These are phyloP conservation scores for Tylopilus microsporus DNA, from an alignment of 1,284 basidiomycete species.

Conservation along the genomic window DNA sequence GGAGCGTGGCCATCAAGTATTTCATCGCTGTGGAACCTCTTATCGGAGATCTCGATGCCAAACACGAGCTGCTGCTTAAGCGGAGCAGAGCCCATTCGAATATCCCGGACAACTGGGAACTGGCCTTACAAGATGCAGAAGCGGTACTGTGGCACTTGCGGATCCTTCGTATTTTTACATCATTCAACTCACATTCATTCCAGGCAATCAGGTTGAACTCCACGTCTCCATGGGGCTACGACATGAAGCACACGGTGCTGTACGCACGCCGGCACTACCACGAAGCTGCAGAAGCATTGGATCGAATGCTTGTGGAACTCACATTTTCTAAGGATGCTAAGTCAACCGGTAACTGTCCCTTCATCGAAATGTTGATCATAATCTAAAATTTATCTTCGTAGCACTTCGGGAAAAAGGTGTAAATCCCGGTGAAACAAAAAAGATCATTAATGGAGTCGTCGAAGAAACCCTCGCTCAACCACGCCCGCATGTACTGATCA, in stretches of 20 bases:
- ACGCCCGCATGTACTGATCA: constrained; percentile 5
- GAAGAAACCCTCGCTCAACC: background rate
- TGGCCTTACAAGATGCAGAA: constrained; percentile 3
- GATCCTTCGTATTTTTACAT: background rate
- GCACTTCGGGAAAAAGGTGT: background rate
- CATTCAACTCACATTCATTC: background rate
- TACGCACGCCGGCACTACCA: background rate
- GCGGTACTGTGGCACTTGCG: background rate
- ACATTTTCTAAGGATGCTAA: background rate
- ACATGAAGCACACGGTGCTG: constrained; percentile 3
- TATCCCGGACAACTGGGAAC: background rate
- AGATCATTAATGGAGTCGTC: background rate
- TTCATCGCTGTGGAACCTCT: constrained; percentile 5
- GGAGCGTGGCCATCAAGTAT: constrained; percentile 3
- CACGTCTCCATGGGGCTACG: constrained; percentile 4
- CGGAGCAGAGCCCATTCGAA: constrained; percentile 3
- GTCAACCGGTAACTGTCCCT: background rate
- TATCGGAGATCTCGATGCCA: background rate
- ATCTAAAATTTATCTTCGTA: background rate
- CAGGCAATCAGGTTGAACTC: constrained; percentile 7
- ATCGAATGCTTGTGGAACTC: background rate
- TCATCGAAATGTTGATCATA: too few relatives aligned
- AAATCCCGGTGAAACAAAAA: background rate
- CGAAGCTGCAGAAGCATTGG: constrained; percentile 4
- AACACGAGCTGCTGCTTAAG: background rate